Conservation (phyloP, 345 rosid species). For the Lenwebbia sp. region DNA sequence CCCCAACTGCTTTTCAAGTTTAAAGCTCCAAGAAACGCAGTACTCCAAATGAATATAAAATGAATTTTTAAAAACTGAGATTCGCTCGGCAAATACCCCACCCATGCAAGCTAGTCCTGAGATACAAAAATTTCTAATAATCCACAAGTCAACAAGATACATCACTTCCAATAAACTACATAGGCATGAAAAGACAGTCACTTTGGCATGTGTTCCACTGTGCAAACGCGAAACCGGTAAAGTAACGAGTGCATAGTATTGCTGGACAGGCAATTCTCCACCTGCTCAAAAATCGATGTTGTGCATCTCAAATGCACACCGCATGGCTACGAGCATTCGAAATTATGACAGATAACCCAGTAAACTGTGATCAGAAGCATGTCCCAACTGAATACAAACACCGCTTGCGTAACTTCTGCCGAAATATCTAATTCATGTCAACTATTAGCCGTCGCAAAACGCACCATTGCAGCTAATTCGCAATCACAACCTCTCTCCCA, state of each 20-base stretch:
- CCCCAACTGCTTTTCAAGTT: not conserved
- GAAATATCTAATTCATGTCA: not conserved
- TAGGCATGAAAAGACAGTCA: not conserved
- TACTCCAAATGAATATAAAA: not conserved
- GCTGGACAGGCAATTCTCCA: not conserved
- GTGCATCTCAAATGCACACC: not conserved
- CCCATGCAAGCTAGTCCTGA: not conserved
- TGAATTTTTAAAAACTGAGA: not conserved
- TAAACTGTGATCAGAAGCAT: not conserved
- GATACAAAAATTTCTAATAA: not conserved
- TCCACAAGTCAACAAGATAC: not conserved
- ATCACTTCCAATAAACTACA: not conserved
- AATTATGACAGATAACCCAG: not conserved
- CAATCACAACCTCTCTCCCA: not conserved
- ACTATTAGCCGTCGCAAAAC: not conserved
- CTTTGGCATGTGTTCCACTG: not conserved
- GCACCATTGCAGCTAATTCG: not conserved
- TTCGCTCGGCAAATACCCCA: not conserved
- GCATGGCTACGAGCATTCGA: not conserved
- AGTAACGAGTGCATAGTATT: not conserved
- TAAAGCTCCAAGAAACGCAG: not conserved
- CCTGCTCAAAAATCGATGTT: not conserved
- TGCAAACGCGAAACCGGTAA: not conserved
- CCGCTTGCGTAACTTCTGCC: not conserved
- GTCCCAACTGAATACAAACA: not conserved